A percentile compares a stretch with the other conserved stretches of the same genome.
These are phyloP conservation scores for Ustilago vetiveriae DNA, from an alignment of 1,284 basidiomycete species.

Conservation along the genomic window DNA sequence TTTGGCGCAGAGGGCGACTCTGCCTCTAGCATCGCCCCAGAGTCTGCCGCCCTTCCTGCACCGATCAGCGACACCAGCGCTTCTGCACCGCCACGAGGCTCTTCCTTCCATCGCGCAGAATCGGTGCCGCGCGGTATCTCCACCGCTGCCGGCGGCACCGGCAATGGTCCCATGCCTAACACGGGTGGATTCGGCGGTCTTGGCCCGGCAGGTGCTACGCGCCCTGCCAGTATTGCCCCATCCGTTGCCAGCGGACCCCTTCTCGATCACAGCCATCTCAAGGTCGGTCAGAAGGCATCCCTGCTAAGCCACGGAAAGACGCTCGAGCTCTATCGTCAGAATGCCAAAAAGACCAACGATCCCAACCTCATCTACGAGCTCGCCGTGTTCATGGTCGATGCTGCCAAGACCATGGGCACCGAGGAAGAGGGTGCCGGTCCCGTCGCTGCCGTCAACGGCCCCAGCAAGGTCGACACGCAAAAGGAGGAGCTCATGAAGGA, in stretches of 20 bases:
- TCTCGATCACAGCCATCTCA: slow-evolving; percentile 91
- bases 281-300: slow-evolving; percentile 89
- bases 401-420: slow-evolving; percentile 68
- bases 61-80: slow-evolving; percentile 14
- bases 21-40: slow-evolving; percentile 15
- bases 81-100: slow-evolving; percentile 13
- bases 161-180: slow-evolving; percentile 49
- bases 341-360: slow-evolving; percentile 98
- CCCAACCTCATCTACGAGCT: slow-evolving; percentile 98
- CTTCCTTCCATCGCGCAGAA: slow-evolving; percentile 31
- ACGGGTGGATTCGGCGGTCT: slow-evolving; percentile 40
- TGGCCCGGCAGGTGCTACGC: slow-evolving; percentile 44
- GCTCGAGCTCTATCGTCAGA: slow-evolving; percentile 92
- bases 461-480: slow-evolving; percentile 35
- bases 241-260: slow-evolving; percentile 67
- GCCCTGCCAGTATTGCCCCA: slow-evolving; percentile 59
- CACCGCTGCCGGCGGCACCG: slow-evolving; percentile 54
- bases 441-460: slow-evolving; percentile 26
- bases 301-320: slow-evolving; percentile 93
- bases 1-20: slow-evolving; percentile 36
- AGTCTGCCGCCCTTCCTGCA: slow-evolving; percentile 1
- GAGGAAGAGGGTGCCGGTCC: slow-evolving; percentile 30
- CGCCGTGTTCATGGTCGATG: slow-evolving; percentile 97
- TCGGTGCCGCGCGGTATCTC: slow-evolving; percentile 40
- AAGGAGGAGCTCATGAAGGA: slow-evolving; percentile 82